Evolutionary conservation across 345 rosid genomes (phyloP).

Genomic region (Melastoma malabathricum): DNA sequence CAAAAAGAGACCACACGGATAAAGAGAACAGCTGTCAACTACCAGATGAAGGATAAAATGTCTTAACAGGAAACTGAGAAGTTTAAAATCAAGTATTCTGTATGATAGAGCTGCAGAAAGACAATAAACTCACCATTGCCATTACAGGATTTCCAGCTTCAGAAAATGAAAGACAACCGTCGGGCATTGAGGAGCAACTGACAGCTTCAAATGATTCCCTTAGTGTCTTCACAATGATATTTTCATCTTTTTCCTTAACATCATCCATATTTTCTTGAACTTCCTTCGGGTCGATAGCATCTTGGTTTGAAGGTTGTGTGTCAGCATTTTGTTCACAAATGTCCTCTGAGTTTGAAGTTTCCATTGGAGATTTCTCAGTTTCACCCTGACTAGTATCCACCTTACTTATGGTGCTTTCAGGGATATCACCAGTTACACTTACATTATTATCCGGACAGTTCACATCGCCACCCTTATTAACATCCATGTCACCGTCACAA

Average conservation of each 20-base stretch:
- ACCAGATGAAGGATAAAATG: no score
- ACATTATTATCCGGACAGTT: constrained; percentile 21
- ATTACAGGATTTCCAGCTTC: constrained; percentile 94
- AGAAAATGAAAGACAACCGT: constrained; percentile 59
- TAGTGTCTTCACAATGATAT: constrained; percentile 59
- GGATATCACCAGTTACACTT: constrained; percentile 30
- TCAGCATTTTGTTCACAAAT: constrained; percentile 25
- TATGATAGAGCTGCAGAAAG: background rate
- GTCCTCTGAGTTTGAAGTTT: constrained; percentile 45
- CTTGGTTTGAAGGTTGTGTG: constrained; percentile 29
- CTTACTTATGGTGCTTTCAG: constrained; percentile 41
- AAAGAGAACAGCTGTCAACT: no score
- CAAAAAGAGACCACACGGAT: no score
- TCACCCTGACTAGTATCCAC: constrained; percentile 30
- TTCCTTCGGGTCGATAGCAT: constrained; percentile 17
- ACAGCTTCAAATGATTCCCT: constrained; percentile 79
- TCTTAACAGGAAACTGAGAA: background rate
- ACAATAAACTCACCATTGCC: constrained; percentile 69
- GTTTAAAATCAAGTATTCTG: background rate
- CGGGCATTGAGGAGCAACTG: constrained; percentile 56
- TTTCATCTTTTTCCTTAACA: constrained; percentile 27
- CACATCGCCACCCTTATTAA: constrained; percentile 32
- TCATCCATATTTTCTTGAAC: constrained; percentile 13
- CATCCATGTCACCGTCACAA: constrained; percentile 25
- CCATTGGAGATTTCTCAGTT: constrained; percentile 23